Evolutionary conservation across 192 early-diverging fungal species (phyloP).

Genomic region (Cetraspora pellucida): DNA sequence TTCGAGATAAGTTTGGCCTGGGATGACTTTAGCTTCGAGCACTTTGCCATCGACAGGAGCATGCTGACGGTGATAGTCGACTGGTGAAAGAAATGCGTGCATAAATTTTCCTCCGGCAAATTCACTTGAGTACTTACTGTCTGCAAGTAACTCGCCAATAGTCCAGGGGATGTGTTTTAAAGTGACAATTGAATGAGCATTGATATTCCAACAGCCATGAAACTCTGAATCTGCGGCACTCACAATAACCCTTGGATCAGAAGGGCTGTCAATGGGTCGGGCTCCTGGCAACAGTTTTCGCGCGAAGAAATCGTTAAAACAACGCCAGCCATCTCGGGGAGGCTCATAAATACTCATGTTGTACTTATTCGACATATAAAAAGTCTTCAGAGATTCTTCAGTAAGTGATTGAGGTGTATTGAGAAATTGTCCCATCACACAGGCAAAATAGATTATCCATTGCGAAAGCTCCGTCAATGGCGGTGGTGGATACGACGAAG

Average conservation of each 20-base stretch:
- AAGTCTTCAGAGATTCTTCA: background rate
- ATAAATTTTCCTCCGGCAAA: conserved; percentile 25
- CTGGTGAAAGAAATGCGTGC: conserved; percentile 24
- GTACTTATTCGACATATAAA: background rate
- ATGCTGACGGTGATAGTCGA: conserved; percentile 15
- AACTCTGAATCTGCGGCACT: conserved; percentile 16
- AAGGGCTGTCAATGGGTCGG: conserved; percentile 8
- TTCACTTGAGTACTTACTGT: background rate
- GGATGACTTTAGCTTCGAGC: conserved; percentile 21
- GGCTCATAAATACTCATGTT: background rate
- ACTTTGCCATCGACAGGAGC: conserved; percentile 15
- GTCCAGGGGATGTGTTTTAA: conserved; percentile 10
- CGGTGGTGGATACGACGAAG: background rate
- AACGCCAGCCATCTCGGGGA: conserved; percentile 4
- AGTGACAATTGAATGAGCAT: background rate
- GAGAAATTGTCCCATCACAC: conserved; percentile 8
- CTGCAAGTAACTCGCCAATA: conserved; percentile 19
- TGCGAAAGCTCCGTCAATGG: background rate
- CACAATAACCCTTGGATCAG: conserved; percentile 1
- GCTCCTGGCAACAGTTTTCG: conserved; percentile 26
- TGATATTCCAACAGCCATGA: conserved; percentile 11
- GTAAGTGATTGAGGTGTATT: conserved; percentile 20
- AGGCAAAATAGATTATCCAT: conserved; percentile 10
- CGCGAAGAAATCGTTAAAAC: conserved; percentile 12
- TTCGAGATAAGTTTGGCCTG: conserved; percentile 1